These are phyloP conservation scores for Colletotrichum lini DNA, from an alignment of 2,329 filamentous ascomycete genomes.

Conservation along the genomic window DNA sequence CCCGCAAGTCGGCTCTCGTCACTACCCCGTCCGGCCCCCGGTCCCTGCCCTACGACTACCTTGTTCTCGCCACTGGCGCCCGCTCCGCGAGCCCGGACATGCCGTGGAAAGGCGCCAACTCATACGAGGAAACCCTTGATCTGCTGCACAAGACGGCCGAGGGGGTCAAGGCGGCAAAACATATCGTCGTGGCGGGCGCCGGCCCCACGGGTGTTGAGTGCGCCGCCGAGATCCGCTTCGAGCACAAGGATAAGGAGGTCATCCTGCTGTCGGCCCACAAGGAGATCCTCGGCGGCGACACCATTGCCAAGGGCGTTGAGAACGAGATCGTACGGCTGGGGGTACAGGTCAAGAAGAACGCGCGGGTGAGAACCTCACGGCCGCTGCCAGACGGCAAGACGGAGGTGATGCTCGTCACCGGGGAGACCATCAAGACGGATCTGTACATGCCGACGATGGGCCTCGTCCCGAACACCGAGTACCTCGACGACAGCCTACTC, in stretches of 20 bases:
- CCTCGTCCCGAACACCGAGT: conserved; percentile 68
- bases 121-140: conserved; percentile 60
- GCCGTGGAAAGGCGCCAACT: conserved; percentile 68
- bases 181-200: conserved; percentile 70
- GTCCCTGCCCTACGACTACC: conserved; percentile 64
- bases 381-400: conserved; percentile 60
- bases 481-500: conserved; percentile 61
- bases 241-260: conserved; percentile 65
- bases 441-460: conserved; percentile 71
- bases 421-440: conserved; percentile 66
- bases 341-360: conserved; percentile 62
- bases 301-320: conserved; percentile 57
- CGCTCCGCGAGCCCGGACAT: conserved; percentile 56
- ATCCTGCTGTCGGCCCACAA: conserved; percentile 61
- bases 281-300: conserved; percentile 61
- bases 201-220: conserved; percentile 70
- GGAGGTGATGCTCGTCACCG: conserved; percentile 62
- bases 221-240: conserved; percentile 68
- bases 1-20: conserved; percentile 60
- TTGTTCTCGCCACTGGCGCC: conserved; percentile 71
- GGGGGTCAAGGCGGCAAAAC: conserved; percentile 60
- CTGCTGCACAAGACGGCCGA: conserved; percentile 58
- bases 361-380: conserved; percentile 56
- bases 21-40: conserved; percentile 47
- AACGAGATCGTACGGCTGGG: conserved; percentile 67